A percentile compares a stretch with the other conserved stretches of the same genome.
These are phyloP conservation scores for Malus asiatica DNA, from an alignment of 306 rosid species.

Conservation along the genomic window DNA sequence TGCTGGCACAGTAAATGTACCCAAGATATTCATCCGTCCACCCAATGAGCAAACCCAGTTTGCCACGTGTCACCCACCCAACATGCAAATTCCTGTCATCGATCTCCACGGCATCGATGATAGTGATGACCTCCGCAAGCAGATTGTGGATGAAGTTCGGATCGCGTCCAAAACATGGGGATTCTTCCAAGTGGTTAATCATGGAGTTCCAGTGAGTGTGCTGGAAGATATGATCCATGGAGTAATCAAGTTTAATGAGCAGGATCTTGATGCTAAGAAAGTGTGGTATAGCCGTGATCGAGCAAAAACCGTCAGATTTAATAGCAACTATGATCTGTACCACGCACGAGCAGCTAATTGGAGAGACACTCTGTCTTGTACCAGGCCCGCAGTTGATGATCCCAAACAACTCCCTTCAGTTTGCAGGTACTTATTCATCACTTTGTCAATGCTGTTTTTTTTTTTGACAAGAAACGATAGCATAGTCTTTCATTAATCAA, in stretches of 20 bases:
- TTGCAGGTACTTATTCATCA: conserved; percentile 30
- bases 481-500: too few relatives aligned
- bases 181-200: conserved; percentile 44
- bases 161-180: conserved; percentile 37
- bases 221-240: conserved; percentile 36
- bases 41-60: not conserved
- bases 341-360: conserved; percentile 34
- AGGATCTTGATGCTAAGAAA: conserved; percentile 34
- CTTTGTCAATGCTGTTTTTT: not conserved
- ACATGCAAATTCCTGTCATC: conserved; percentile 32
- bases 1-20: conserved; percentile 1
- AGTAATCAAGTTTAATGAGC: conserved; percentile 38
- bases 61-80: not conserved
- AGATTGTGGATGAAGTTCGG: conserved; percentile 21
- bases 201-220: conserved; percentile 27
- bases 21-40: conserved; percentile 24
- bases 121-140: conserved; percentile 4
- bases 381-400: conserved; percentile 22
- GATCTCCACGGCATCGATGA: conserved; percentile 23
- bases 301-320: conserved; percentile 8
- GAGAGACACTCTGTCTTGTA: conserved; percentile 48
- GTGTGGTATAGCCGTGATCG: conserved; percentile 30
- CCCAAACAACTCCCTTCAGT: conserved; percentile 21
- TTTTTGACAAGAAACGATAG: too few relatives aligned
- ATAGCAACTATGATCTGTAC: conserved; percentile 34